Base-by-base conservation (phyloP, 805 yeast species). In the Saccharomycodes ludwigii region DNA sequence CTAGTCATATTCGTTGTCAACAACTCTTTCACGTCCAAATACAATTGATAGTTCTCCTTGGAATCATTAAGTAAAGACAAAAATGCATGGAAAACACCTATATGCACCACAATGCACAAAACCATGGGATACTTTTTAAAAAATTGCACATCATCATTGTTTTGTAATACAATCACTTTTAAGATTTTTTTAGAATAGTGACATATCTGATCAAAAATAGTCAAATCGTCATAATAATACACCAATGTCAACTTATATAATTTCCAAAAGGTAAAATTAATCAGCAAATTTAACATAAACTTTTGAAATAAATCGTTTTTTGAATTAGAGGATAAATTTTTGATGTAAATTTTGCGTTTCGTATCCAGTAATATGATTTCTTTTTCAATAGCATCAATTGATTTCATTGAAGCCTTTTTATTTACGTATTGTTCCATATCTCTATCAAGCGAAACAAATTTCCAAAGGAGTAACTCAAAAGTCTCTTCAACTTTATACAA, bases 381-480 rank as follows among this genome's bases (percentile, higher is more conserved):
- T 28, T 49, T 37, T 13, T 42, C 40, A 4, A 50, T 37, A 2
- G 52, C 47, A 16, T 53, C 54, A 16, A 53, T 30, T 4, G 55
- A 47, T 30, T 48, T 50, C 8, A 50, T 24, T 7, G 47, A 49
- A 2, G 57, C 55, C 27, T 43, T 52, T 14, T 39, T 40, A 4
- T 15, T 24, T 14, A 39, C 22, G 26, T 43, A 46, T 14, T 38
- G 42, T 18, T 49, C 47, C n/a, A 52, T 17, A 32, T 53, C 57
- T 29, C 57, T 47, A n/a, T 53, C 56, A 6, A 53, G 29, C 2
- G 56, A 52, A 1, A 44, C 27, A 1, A 53, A 33, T 24, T 52
- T 53, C 58, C 58, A 53, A 21, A 36, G 39, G 2, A 50, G 30
- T 1, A 46, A 36, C 31, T 53, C 58, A 27, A 47, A 48, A 24